phyloP scores from a whole-genome alignment of 2,329 filamentous ascomycete species.

The Penicillium occitanis region DNA sequence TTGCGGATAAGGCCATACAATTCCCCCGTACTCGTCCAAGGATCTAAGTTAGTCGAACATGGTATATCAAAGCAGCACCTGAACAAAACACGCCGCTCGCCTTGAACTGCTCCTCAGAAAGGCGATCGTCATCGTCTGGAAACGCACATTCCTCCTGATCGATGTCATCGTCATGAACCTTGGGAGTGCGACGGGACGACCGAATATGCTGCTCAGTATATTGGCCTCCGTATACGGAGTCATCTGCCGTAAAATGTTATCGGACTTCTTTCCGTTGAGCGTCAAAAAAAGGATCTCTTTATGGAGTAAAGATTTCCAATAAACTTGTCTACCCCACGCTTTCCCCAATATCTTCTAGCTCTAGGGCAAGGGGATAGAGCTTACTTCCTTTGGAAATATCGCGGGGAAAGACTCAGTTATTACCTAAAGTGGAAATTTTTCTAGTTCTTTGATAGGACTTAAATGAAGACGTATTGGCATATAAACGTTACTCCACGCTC shows the following conservation, averaged over 20 bases:
- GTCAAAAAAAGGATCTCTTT: background rate
- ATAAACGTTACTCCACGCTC: background rate
- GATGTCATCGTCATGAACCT: too few species aligned
- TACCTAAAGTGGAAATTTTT: background rate
- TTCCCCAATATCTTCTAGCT: background rate
- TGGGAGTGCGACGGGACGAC: too few species aligned
- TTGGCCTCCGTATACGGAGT: too few species aligned
- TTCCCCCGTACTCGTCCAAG: too few species aligned
- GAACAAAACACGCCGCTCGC: too few species aligned
- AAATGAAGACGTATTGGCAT: background rate
- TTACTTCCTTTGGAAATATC: background rate
- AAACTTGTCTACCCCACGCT: background rate
- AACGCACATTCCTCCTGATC: too few species aligned
- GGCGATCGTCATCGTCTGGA: too few species aligned
- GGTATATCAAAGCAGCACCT: too few species aligned
- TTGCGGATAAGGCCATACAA: too few species aligned
- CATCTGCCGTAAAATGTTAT: background rate
- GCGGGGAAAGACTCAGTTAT: background rate
- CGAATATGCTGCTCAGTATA: too few species aligned
- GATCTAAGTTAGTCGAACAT: too few species aligned
- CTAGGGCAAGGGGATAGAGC: background rate
- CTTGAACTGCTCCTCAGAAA: too few species aligned
- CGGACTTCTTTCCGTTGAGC: background rate
- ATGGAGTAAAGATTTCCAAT: background rate
- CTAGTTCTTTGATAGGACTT: background rate